These are phyloP conservation scores for Plectosphaerella sp. DNA, from an alignment of 2,329 filamentous ascomycete genomes.

Conservation along the genomic window DNA sequence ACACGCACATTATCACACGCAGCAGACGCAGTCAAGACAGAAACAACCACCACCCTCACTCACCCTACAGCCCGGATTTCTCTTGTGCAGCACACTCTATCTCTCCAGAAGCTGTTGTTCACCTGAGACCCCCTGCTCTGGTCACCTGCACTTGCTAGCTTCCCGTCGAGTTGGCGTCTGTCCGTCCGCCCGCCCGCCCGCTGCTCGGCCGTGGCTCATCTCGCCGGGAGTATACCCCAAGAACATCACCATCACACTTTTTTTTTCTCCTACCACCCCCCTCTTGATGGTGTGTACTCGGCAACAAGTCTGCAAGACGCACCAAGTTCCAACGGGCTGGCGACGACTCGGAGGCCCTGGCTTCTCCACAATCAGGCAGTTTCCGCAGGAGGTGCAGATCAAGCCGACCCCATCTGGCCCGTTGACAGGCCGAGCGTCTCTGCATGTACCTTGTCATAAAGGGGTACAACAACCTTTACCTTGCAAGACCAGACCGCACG, in stretches of 20 bases:
- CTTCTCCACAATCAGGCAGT: slow-evolving; percentile 10
- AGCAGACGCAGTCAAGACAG: not conserved
- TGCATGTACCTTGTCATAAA: slow-evolving; percentile 12
- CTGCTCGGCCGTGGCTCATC: not conserved
- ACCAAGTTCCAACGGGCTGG: not conserved
- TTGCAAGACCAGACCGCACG: not conserved
- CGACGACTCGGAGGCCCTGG: slow-evolving; percentile 9
- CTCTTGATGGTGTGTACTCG: not conserved
- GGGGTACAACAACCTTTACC: slow-evolving; percentile 9
- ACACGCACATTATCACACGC: not conserved
- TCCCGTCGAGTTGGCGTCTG: not conserved
- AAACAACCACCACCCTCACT: not conserved
- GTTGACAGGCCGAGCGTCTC: slow-evolving; percentile 11
- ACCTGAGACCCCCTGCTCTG: not conserved
- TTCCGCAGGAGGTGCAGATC: slow-evolving; percentile 12
- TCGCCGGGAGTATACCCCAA: not conserved
- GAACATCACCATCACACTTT: not conserved
- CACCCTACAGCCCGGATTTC: not conserved
- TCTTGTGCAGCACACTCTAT: not conserved
- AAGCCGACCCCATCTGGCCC: slow-evolving; percentile 10
- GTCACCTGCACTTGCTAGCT: not conserved
- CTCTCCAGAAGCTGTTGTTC: not conserved
- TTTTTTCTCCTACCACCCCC: not conserved
- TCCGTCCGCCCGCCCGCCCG: not conserved
- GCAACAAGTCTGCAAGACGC: not conserved